Percentiles rank a stretch among this genome's conserved stretches.
phyloP scores from a whole-genome alignment of 2,329 filamentous ascomycete species.

The Talaromyces sp. region DNA sequence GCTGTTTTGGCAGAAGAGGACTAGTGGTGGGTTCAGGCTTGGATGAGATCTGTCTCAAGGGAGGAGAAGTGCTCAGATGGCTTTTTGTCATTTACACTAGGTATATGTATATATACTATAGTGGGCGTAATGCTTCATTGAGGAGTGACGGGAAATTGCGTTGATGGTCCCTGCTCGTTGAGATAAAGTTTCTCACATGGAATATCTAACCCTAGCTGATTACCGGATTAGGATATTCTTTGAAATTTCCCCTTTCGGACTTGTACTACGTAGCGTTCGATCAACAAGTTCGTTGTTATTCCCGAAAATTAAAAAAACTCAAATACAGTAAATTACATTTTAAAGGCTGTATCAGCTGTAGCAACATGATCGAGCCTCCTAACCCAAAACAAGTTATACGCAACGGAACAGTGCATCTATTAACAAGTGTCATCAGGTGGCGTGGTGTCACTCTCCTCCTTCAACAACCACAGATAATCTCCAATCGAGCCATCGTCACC shows the following conservation, averaged over 20 bases:
- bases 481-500: slow-evolving; percentile 36
- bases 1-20: slow-evolving; percentile 37
- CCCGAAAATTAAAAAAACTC: too few relatives aligned
- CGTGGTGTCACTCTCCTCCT: slow-evolving; percentile 17
- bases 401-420: not conserved
- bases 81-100: too few relatives aligned
- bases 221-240: not conserved
- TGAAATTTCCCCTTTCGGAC: not conserved
- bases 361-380: not conserved
- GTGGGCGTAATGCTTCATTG: not conserved
- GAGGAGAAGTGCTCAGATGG: too few relatives aligned
- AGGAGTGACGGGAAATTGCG: not conserved
- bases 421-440: slow-evolving; percentile 10
- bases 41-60: not conserved
- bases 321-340: not conserved
- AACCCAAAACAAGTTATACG: not conserved
- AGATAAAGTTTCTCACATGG: not conserved
- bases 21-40: slow-evolving; percentile 37
- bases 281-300: too few relatives aligned
- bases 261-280: not conserved
- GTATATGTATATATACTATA: not conserved
- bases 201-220: not conserved
- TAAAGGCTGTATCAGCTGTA: not conserved
- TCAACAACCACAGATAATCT: slow-evolving; percentile 37
- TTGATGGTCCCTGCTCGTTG: not conserved